Evolutionary conservation across 257 asterid species (phyloP).

Genomic region (Salvia hispanica): DNA sequence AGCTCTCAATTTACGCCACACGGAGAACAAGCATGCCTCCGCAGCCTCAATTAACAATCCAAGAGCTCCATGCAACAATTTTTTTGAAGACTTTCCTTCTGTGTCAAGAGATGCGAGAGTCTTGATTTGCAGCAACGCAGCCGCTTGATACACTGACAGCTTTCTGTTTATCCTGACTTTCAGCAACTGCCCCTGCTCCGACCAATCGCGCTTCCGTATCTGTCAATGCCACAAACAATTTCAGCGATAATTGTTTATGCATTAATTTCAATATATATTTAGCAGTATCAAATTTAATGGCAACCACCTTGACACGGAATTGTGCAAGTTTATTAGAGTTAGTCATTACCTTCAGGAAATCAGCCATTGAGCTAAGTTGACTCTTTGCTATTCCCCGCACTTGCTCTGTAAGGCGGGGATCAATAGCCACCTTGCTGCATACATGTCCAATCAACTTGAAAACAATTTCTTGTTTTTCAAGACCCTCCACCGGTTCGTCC

Average conservation of each 20-base stretch:
- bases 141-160: conserved; percentile 89
- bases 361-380: conserved; percentile 77
- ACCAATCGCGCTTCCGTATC: conserved; percentile 93
- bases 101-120: conserved; percentile 70
- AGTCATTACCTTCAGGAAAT: conserved; percentile 66
- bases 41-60: conserved; percentile 83
- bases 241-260: conserved; percentile 29
- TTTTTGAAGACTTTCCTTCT: conserved; percentile 90
- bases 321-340: conserved; percentile 13
- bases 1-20: conserved; percentile 87
- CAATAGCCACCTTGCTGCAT: conserved; percentile 59
- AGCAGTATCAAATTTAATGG: conserved; percentile 20
- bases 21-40: conserved; percentile 78
- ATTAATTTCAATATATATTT: conserved; percentile 25
- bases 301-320: conserved; percentile 3
- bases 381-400: conserved; percentile 72
- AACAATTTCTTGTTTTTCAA: conserved; percentile 77
- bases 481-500: conserved; percentile 72
- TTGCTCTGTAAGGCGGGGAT: conserved; percentile 67
- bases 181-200: conserved; percentile 84
- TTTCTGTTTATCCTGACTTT: conserved; percentile 78
- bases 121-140: conserved; percentile 72
- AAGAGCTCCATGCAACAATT: conserved; percentile 86
- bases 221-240: conserved; percentile 43
- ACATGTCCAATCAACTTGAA: conserved; percentile 67